Evolutionary conservation across 2,329 filamentous ascomycete species (phyloP).

Genomic region (Exophiala oligosperma): DNA sequence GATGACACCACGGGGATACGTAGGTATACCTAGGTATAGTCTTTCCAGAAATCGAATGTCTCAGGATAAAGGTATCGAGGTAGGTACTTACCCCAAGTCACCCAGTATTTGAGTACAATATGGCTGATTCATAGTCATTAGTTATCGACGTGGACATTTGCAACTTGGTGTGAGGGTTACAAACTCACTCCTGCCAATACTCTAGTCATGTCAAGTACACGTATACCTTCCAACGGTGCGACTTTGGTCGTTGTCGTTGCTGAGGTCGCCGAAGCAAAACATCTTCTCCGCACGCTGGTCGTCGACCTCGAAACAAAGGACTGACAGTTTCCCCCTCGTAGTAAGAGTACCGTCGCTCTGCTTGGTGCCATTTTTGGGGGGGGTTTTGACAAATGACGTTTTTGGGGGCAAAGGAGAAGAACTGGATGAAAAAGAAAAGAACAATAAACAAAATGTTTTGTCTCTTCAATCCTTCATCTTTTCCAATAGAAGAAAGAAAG

Average conservation of each 20-base stretch:
- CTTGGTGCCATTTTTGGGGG: constrained; percentile 4
- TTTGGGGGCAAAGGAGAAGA: background rate
- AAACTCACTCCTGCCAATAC: constrained; percentile 83
- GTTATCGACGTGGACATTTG: background rate
- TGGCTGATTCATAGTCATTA: constrained; percentile 57
- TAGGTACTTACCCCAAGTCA: constrained; percentile 76
- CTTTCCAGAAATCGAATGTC: too few relatives aligned
- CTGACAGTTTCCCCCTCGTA: background rate
- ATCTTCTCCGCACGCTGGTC: constrained; percentile 5
- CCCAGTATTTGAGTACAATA: constrained; percentile 97
- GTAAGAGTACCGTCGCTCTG: constrained; percentile 6
- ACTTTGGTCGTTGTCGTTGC: constrained; percentile 1
- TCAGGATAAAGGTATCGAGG: constrained; percentile 15
- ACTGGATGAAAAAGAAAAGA: background rate
- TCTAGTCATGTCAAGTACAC: constrained; percentile 94
- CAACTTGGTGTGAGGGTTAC: background rate
- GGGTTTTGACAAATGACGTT: too few relatives aligned
- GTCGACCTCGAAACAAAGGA: background rate
- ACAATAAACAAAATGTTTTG: background rate
- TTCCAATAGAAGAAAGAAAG: too few relatives aligned
- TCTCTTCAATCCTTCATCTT: too few relatives aligned
- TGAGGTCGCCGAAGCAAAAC: constrained; percentile 9
- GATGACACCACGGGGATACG: too few relatives aligned
- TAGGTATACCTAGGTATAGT: too few relatives aligned
- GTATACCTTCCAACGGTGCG: constrained; percentile 76